These are phyloP conservation scores for Alternaria hordeiaustralica DNA, from an alignment of 2,329 filamentous ascomycete species.

Conservation along the genomic window DNA sequence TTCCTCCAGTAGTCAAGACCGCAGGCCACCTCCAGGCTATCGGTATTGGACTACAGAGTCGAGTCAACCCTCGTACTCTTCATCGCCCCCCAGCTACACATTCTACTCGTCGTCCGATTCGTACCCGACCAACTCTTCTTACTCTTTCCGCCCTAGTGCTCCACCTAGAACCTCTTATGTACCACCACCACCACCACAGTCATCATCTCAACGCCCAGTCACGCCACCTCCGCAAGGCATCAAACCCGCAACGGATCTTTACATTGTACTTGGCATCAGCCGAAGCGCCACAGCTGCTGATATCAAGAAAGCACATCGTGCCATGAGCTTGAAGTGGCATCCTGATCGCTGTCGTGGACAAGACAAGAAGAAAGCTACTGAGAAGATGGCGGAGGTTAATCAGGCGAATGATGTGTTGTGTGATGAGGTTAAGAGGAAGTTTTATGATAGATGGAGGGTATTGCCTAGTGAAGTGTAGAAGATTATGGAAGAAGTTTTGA, in stretches of 20 bases:
- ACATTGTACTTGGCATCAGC: slow-evolving; percentile 78
- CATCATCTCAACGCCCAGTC: not conserved
- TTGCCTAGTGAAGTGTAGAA: not conserved
- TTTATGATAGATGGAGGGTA: slow-evolving; percentile 26
- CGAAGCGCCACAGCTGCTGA: slow-evolving; percentile 77
- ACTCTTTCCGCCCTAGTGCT: not conserved
- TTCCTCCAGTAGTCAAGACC: not conserved
- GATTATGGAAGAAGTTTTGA: too few species aligned
- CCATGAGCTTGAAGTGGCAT: slow-evolving; percentile 91
- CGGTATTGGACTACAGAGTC: not conserved
- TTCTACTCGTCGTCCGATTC: not conserved
- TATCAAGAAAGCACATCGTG: slow-evolving; percentile 97
- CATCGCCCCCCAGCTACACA: not conserved
- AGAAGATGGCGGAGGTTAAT: slow-evolving; percentile 33
- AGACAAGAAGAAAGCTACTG: slow-evolving; percentile 20
- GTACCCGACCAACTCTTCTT: not conserved
- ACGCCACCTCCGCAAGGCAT: not conserved
- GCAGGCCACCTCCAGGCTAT: not conserved
- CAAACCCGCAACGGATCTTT: slow-evolving; percentile 65
- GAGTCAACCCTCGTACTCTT: not conserved
- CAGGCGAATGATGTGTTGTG: slow-evolving; percentile 25
- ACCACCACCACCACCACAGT: not conserved
- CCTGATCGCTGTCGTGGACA: slow-evolving; percentile 65
- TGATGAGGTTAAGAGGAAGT: slow-evolving; percentile 14
- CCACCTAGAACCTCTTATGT: not conserved